A percentile compares a stretch with the other conserved stretches of the same genome.
Conservation (phyloP, 768 basidiomycete genomes). For the Podaxis pistillaris region DNA sequence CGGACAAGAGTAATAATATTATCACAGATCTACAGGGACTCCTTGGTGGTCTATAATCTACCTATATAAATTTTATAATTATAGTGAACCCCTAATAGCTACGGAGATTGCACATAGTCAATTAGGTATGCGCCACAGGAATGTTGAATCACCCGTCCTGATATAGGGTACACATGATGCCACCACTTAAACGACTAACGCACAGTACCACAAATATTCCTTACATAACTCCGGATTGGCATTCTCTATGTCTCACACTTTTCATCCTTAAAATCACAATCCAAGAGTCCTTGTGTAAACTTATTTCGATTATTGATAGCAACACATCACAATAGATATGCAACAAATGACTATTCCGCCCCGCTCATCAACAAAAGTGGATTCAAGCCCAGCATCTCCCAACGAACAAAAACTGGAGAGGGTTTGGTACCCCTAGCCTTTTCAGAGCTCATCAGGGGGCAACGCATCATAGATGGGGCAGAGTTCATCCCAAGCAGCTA, state of each 20-base stretch:
- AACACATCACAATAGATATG: neutral
- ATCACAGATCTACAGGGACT: no score
- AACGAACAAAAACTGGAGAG: neutral
- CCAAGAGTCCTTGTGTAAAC: neutral
- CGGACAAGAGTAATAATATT: no score
- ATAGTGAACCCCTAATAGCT: no score
- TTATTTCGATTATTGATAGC: neutral
- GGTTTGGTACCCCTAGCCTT: no score
- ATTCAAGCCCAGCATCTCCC: neutral
- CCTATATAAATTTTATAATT: no score
- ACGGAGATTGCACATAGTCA: no score
- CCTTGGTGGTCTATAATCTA: no score
- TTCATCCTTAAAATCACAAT: neutral
- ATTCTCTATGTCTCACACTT: neutral
- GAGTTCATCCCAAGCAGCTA: constrained; percentile 26
- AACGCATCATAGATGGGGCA: constrained; percentile 23
- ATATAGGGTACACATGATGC: neutral
- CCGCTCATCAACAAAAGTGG: neutral
- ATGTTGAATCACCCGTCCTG: neutral
- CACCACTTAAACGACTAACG: neutral
- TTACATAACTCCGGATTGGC: neutral
- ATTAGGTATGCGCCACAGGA: neutral
- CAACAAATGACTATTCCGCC: neutral
- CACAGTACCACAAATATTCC: neutral
- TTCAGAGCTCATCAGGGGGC: constrained; percentile 4